phyloP scores from a whole-genome alignment of 1,284 basidiomycete species.

The Rhodotorula sp. region DNA sequence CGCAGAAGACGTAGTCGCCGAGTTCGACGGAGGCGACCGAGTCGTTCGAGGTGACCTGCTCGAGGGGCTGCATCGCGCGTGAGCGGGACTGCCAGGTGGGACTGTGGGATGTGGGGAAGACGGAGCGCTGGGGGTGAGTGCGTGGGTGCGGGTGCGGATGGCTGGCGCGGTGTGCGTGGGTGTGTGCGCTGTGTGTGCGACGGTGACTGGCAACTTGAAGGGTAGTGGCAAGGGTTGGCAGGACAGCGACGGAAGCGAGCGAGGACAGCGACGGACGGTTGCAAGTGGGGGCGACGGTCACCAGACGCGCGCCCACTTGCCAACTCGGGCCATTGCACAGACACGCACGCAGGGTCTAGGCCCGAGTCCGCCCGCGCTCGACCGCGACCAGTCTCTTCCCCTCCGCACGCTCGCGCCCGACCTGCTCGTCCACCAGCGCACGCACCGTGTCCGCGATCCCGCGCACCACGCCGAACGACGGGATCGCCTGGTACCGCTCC shows the following conservation, averaged over 20 bases:
- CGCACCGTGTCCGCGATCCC: slow-evolving; percentile 47
- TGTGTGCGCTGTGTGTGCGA: too few species aligned
- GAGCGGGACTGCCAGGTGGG: too few species aligned
- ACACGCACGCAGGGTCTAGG: too few species aligned
- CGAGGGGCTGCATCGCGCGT: slow-evolving; percentile 20
- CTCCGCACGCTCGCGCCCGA: background rate
- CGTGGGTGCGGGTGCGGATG: background rate
- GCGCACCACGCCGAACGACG: slow-evolving; percentile 50
- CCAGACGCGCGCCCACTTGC: background rate
- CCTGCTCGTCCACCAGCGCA: slow-evolving; percentile 38
- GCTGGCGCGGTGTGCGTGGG: background rate
- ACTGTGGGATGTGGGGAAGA: background rate
- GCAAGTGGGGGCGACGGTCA: too few species aligned
- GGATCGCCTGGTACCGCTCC: slow-evolving; percentile 50
- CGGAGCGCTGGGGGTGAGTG: too few species aligned
- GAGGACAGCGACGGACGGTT: too few species aligned
- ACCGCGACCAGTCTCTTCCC: background rate
- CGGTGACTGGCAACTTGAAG: too few species aligned
- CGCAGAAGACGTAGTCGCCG: slow-evolving; percentile 28
- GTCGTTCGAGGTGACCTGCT: slow-evolving; percentile 24
- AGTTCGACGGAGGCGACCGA: slow-evolving; percentile 26
- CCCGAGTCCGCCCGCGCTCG: background rate
- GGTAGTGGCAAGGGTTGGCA: too few species aligned
- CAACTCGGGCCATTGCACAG: background rate
- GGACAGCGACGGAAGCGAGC: too few species aligned